A percentile compares a stretch with the other conserved stretches of the same genome.
Evolutionary conservation across 2,329 filamentous ascomycete genomes (phyloP).

Genomic region (Exserohilum rostratum): DNA sequence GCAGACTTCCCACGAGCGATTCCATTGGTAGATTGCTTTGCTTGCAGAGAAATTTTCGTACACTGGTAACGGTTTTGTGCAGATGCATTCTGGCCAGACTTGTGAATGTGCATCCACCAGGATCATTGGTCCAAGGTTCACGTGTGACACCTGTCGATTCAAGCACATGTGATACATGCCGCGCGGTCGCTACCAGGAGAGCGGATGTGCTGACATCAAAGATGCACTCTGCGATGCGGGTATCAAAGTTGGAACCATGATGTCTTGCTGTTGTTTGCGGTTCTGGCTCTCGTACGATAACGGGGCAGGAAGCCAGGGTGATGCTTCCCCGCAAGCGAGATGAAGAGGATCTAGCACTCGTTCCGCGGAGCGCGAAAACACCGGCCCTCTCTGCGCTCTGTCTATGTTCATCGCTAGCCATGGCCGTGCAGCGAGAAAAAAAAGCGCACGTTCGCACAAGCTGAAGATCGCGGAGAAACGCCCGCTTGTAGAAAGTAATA

Average conservation of each 20-base stretch:
- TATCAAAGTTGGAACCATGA: slow-evolving; percentile 5
- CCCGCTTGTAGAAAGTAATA: slow-evolving; percentile 3
- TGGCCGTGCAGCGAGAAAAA: slow-evolving; percentile 3
- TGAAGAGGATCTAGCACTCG: slow-evolving; percentile 11
- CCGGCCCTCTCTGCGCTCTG: slow-evolving; percentile 4
- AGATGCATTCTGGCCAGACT: neutral
- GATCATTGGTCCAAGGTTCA: neutral
- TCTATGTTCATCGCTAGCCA: slow-evolving; percentile 7
- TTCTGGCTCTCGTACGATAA: slow-evolving; percentile 10
- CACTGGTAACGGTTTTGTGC: neutral
- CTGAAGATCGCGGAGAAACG: slow-evolving; percentile 10
- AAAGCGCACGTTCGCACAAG: slow-evolving; percentile 1
- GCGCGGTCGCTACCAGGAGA: slow-evolving; percentile 8
- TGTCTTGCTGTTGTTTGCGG: slow-evolving; percentile 8
- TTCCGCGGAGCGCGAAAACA: slow-evolving; percentile 4
- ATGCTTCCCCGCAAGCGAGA: slow-evolving; percentile 16
- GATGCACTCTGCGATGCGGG: slow-evolving; percentile 9
- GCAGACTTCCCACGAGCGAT: neutral
- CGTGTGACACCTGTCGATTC: slow-evolving; percentile 2
- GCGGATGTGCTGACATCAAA: slow-evolving; percentile 4
- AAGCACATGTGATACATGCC: slow-evolving; percentile 2
- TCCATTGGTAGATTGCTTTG: neutral
- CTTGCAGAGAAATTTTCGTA: neutral
- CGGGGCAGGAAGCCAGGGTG: slow-evolving; percentile 9
- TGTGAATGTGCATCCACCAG: neutral